phyloP scores from a whole-genome alignment of 163 green algal species.

The Scenedesmus sp. region DNA sequence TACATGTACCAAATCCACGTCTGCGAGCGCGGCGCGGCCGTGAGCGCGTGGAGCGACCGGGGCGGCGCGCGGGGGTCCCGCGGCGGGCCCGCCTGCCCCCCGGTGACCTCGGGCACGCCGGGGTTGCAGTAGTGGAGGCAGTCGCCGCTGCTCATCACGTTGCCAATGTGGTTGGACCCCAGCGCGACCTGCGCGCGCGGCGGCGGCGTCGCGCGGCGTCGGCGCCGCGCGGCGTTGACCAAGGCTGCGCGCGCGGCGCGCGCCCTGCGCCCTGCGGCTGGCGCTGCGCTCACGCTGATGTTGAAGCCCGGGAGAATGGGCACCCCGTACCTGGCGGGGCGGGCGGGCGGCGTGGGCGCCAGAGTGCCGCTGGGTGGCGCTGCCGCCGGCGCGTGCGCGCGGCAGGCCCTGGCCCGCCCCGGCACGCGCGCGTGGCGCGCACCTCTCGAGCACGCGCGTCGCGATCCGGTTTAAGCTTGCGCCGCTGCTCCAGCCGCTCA shows the following conservation, averaged over 20 bases:
- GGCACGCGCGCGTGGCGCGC: background rate
- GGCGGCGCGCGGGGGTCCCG: background rate
- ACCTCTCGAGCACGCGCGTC: background rate
- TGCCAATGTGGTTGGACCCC: too few relatives aligned
- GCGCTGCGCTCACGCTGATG: conserved; percentile 8
- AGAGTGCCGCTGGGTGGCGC: background rate
- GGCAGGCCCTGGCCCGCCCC: background rate
- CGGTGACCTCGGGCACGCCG: too few relatives aligned
- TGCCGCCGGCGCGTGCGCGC: background rate
- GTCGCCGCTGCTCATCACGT: too few relatives aligned
- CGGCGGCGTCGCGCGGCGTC: background rate
- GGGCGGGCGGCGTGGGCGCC: background rate
- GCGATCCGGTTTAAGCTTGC: background rate
- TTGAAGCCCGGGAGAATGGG: background rate
- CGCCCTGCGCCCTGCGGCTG: conserved; percentile 6
- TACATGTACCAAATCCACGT: conserved; percentile 6
- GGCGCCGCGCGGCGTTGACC: too few relatives aligned
- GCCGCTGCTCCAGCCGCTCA: background rate
- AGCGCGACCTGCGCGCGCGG: conserved; percentile 7
- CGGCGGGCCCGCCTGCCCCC: too few relatives aligned
- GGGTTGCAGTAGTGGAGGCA: too few relatives aligned
- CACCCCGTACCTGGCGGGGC: conserved; percentile 14
- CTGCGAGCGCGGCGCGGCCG: background rate
- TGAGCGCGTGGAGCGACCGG: background rate
- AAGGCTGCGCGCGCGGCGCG: background rate